A percentile compares a stretch with the other conserved stretches of the same genome.
phyloP scores from a whole-genome alignment of 495 filamentous ascomycete genomes.

The Lichenothelia convexa region DNA sequence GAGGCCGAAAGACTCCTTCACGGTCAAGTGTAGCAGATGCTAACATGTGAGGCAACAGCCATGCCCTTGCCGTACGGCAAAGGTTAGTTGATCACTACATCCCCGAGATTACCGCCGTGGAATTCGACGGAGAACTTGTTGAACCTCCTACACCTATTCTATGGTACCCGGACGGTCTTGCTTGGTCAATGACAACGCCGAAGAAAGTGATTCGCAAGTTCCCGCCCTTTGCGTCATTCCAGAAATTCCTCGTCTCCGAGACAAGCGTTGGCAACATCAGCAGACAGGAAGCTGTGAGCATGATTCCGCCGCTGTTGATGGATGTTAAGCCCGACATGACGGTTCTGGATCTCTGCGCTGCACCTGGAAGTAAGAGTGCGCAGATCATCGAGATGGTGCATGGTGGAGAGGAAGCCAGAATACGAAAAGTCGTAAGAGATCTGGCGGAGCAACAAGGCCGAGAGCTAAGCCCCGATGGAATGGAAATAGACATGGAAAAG shows the following conservation, averaged over 20 bases:
- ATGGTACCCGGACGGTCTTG: conserved; percentile 87
- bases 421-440: conserved; percentile 31
- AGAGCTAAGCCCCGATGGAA: conserved; percentile 28
- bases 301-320: conserved; percentile 93
- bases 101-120: conserved; percentile 68
- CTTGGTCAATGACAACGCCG: conserved; percentile 90
- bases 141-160: conserved; percentile 60
- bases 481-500: conserved; percentile 20
- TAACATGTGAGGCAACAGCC: conserved; percentile 30
- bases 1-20: too few relatives aligned
- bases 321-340: conserved; percentile 79
- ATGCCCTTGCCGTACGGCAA: conserved; percentile 74
- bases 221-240: conserved; percentile 80
- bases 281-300: conserved; percentile 90
- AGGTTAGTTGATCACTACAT: conserved; percentile 73
- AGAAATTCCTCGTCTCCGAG: conserved; percentile 96
- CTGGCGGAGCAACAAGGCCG: conserved; percentile 31
- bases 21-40: too few relatives aligned
- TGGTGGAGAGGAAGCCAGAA: conserved; percentile 68
- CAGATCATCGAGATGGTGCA: conserved; percentile 93
- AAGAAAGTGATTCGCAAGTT: conserved; percentile 86
- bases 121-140: conserved; percentile 58
- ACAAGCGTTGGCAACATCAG: conserved; percentile 94
- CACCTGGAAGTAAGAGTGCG: conserved; percentile 88
- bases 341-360: conserved; percentile 88